Evolutionary conservation across 140 eudicot species (phyloP).

Genomic region (Ambrosia hybrid): DNA sequence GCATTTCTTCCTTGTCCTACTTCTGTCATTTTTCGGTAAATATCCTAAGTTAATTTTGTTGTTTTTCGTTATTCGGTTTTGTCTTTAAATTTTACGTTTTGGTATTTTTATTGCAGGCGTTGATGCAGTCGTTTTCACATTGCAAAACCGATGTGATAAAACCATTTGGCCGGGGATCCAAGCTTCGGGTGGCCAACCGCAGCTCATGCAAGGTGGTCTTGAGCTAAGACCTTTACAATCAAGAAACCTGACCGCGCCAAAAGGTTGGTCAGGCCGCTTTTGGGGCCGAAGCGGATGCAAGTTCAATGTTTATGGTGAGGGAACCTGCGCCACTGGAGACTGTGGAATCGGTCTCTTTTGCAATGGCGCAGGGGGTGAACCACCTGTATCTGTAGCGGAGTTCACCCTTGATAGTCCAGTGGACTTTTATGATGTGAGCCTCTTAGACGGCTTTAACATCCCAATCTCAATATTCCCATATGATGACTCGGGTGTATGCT

Average conservation of each 20-base stretch:
- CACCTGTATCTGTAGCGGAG: slow-evolving; percentile 36
- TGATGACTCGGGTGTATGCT: slow-evolving; percentile 31
- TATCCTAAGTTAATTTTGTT: not conserved
- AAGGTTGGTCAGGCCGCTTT: slow-evolving; percentile 36
- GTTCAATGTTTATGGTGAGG: slow-evolving; percentile 22
- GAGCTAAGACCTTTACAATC: slow-evolving; percentile 28
- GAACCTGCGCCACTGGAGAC: slow-evolving; percentile 41
- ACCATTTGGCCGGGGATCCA: slow-evolving; percentile 43
- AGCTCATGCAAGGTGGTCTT: slow-evolving; percentile 32
- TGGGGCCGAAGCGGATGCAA: slow-evolving; percentile 44
- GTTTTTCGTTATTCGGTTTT: not conserved
- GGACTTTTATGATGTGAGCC: slow-evolving; percentile 43
- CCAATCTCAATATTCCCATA: slow-evolving; percentile 29
- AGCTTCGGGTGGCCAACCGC: slow-evolving; percentile 21
- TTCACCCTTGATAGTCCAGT: slow-evolving; percentile 29
- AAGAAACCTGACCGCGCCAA: slow-evolving; percentile 31
- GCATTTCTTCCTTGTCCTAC: slow-evolving; percentile 13
- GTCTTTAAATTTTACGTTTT: slow-evolving; percentile 2
- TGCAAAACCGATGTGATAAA: slow-evolving; percentile 36
- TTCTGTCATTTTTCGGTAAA: slow-evolving; percentile 21
- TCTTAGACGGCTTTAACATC: slow-evolving; percentile 33
- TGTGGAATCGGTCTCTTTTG: slow-evolving; percentile 41
- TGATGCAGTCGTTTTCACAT: slow-evolving; percentile 27
- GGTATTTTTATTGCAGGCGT: slow-evolving; percentile 17
- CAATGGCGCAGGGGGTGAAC: slow-evolving; percentile 30